Base-by-base conservation (phyloP, 225 moss, liverwort and hornwort genomes). In the Rhytidiadelphus loreus region DNA sequence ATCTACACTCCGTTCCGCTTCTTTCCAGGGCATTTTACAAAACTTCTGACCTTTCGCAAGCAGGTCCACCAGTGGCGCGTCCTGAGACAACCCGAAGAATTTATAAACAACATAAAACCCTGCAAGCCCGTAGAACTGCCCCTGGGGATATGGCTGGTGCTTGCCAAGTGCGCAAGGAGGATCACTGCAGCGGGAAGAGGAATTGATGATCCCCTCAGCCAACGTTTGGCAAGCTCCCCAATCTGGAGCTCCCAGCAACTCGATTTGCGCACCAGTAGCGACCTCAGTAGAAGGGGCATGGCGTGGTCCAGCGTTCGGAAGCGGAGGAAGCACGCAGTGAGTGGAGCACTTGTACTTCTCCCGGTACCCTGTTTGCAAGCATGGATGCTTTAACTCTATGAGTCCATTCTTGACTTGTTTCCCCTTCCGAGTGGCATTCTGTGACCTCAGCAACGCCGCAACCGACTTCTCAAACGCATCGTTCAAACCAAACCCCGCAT, bases 401-500 rank as follows among this genome's bases (percentile, higher is more conserved):
- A 68, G 75, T 18, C 91, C 92, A 52, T 86, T 89, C 56, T 84
- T 86, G 22, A 43, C 86, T 21, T 77, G 78, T 65, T 86, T 90
- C 12, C 63, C 85, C 57, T 78, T 82, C 48, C 58, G 89, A 29
- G 87, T 87, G 77, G 76, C 89, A 83, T 89, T 92, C 61, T 87
- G 87, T 62, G 88, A 86, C 66, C 84, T 90, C 81, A 99, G 78
- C 90, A 99, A 87, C 86, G 92, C n/a, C 52, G 96, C 96, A 72
- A 99, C 96, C 4, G 98, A 99, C 90, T 96, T 99, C 89, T 99
- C 96, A 70, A 97, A 99, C n/a, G 97, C 98, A 89, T 99, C 98
- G 85, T 99, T 99, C 39, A 99, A 89, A 70, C 98, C 98, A 85
- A 95, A 97, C 20, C 98, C 98, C 53, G 95, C 91, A 86, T 99